Percentiles rank a stretch among this genome's conserved stretches.
phyloP scores from a whole-genome alignment of 805 yeast genomes.

The Ogataea paraovalis region DNA sequence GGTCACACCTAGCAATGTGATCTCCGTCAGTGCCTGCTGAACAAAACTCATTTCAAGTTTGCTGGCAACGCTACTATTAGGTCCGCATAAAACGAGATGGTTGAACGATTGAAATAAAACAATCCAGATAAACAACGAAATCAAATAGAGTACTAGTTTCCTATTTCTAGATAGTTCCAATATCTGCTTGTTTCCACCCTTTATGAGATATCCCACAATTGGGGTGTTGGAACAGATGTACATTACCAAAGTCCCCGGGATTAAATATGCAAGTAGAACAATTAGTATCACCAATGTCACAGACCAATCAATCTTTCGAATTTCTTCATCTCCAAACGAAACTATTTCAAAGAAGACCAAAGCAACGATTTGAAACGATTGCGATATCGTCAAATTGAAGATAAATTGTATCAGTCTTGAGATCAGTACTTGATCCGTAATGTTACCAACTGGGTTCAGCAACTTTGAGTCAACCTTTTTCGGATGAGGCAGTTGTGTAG shows the following conservation, averaged over 20 bases:
- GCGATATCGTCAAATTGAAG: conserved; percentile 24
- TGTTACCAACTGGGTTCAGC: neutral
- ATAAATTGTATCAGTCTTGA: conserved; percentile 3
- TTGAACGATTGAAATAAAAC: conserved; percentile 29
- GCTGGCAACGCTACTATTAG: no score
- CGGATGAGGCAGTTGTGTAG: neutral
- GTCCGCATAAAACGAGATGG: neutral
- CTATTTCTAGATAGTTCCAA: neutral
- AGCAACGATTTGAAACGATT: conserved; percentile 25
- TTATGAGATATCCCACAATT: neutral
- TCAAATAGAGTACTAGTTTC: conserved; percentile 7
- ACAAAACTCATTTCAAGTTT: neutral
- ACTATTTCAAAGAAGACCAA: conserved; percentile 29
- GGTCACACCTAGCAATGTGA: conserved; percentile 47
- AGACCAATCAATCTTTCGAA: conserved; percentile 35
- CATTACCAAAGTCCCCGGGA: conserved; percentile 36
- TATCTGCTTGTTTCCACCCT: neutral
- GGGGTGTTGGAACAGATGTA: neutral
- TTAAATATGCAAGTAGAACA: conserved; percentile 36
- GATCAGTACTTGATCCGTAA: neutral
- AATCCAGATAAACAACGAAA: conserved; percentile 31
- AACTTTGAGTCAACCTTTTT: neutral
- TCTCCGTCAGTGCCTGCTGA: conserved; percentile 38
- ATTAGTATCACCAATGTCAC: conserved; percentile 37
- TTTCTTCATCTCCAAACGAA: conserved; percentile 18